Conservation (phyloP, 2,329 filamentous ascomycete genomes). For the Hypoxylon rubiginosum region DNA sequence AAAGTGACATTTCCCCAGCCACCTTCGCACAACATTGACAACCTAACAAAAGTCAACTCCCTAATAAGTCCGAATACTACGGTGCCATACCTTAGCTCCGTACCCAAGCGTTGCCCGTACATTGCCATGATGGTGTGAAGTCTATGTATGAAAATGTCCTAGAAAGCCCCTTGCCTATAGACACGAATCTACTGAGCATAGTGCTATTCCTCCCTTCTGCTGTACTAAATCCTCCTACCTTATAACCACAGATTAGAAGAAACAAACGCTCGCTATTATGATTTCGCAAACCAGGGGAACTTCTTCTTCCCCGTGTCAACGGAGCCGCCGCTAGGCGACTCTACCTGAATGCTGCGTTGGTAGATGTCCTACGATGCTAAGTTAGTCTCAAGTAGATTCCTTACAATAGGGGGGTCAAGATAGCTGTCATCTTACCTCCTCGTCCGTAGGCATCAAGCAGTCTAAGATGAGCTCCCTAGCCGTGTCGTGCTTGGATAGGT, state of each 20-base stretch:
- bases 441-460: slow-evolving; percentile 84
- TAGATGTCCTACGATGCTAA: slow-evolving; percentile 68
- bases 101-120: not conserved
- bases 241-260: slow-evolving; percentile 7
- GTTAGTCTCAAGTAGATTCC: slow-evolving; percentile 35
- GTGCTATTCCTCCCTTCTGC: not conserved
- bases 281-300: slow-evolving; percentile 74
- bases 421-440: slow-evolving; percentile 75
- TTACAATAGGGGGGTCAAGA: not conserved
- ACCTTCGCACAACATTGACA: not conserved
- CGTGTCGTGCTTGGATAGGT: slow-evolving; percentile 76
- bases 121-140: not conserved
- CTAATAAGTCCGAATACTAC: slow-evolving; percentile 12
- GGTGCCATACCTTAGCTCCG: slow-evolving; percentile 9
- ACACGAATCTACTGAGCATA: slow-evolving; percentile 16
- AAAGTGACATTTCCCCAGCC: slow-evolving; percentile 7
- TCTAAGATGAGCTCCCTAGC: slow-evolving; percentile 83
- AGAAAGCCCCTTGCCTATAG: slow-evolving; percentile 3
- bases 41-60: not conserved
- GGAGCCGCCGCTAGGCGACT: slow-evolving; percentile 62
- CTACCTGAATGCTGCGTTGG: slow-evolving; percentile 71
- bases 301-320: slow-evolving; percentile 71
- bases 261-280: slow-evolving; percentile 28
- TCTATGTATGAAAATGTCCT: not conserved
- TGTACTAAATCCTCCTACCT: slow-evolving; percentile 16